These are phyloP conservation scores for Verbena officinalis DNA, from an alignment of 257 asterid species.

Conservation along the genomic window DNA sequence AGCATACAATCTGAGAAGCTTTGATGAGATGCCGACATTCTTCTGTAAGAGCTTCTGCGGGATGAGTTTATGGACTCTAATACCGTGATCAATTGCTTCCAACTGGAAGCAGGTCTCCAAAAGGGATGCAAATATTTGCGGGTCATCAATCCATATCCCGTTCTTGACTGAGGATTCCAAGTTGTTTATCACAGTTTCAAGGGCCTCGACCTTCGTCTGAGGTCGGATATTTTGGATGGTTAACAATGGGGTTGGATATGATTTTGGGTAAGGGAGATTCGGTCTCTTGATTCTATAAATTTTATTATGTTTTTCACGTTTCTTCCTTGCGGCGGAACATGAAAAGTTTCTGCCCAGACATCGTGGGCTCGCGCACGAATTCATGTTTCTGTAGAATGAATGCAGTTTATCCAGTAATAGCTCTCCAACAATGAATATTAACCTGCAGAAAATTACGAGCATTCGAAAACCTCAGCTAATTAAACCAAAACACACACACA, in stretches of 20 bases:
- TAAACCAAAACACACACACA: no score
- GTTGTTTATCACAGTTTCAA: constrained; percentile 52
- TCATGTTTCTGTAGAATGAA: constrained; percentile 12
- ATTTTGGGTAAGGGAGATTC: constrained; percentile 44
- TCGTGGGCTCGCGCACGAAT: constrained; percentile 28
- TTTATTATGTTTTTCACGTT: constrained; percentile 21
- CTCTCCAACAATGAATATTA: no score
- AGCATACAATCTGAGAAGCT: constrained; percentile 64
- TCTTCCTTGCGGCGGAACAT: constrained; percentile 37
- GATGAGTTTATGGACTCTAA: constrained; percentile 54
- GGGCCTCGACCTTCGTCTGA: constrained; percentile 61
- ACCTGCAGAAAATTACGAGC: no score
- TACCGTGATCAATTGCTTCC: constrained; percentile 53
- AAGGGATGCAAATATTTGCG: constrained; percentile 73
- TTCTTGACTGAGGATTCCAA: constrained; percentile 54
- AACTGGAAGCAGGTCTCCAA: constrained; percentile 70
- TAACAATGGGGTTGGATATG: constrained; percentile 59
- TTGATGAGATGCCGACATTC: constrained; percentile 71
- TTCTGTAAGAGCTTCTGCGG: constrained; percentile 59
- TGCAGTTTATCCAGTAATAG: no score
- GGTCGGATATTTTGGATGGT: constrained; percentile 38
- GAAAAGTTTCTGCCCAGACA: constrained; percentile 22
- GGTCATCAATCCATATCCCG: constrained; percentile 61
- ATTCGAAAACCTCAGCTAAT: no score
- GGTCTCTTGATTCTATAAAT: constrained; percentile 29